These are phyloP conservation scores for Artomyces pyxidatus DNA, from an alignment of 768 basidiomycete genomes.

Conservation along the genomic window DNA sequence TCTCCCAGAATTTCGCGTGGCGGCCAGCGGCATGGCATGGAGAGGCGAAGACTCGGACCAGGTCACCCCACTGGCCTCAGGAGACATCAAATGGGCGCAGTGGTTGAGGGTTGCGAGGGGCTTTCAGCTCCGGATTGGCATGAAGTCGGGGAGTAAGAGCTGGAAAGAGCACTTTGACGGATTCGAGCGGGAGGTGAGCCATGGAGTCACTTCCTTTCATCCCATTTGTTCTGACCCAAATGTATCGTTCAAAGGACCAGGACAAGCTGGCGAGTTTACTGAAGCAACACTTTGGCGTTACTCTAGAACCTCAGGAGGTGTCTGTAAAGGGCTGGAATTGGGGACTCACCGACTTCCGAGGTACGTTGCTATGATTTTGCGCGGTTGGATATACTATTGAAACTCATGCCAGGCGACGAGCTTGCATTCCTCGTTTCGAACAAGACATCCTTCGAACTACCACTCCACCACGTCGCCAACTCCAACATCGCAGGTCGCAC, in stretches of 20 bases:
- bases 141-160: constrained; percentile 75
- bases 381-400: constrained; percentile 3
- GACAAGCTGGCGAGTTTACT: constrained; percentile 75
- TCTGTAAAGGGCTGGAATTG: constrained; percentile 98
- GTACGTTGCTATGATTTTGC: constrained; percentile 31
- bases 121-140: constrained; percentile 80
- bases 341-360: constrained; percentile 92
- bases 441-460: constrained; percentile 84
- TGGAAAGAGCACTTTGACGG: constrained; percentile 86
- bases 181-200: constrained; percentile 81
- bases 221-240: constrained; percentile 3
- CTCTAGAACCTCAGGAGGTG: constrained; percentile 78
- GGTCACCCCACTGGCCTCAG: constrained; percentile 53
- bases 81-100: constrained; percentile 80
- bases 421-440: constrained; percentile 86
- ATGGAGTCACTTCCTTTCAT: constrained; percentile 10
- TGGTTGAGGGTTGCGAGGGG: constrained; percentile 90
- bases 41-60: constrained; percentile 65
- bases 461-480: constrained; percentile 81
- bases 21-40: constrained; percentile 90
- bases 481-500: constrained; percentile 96
- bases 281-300: constrained; percentile 82
- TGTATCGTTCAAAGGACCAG: constrained; percentile 54
- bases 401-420: constrained; percentile 59
- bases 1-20: constrained; percentile 73